Evolutionary conservation across 768 basidiomycete genomes (phyloP).

Genomic region (Phylloporus scabripes): DNA sequence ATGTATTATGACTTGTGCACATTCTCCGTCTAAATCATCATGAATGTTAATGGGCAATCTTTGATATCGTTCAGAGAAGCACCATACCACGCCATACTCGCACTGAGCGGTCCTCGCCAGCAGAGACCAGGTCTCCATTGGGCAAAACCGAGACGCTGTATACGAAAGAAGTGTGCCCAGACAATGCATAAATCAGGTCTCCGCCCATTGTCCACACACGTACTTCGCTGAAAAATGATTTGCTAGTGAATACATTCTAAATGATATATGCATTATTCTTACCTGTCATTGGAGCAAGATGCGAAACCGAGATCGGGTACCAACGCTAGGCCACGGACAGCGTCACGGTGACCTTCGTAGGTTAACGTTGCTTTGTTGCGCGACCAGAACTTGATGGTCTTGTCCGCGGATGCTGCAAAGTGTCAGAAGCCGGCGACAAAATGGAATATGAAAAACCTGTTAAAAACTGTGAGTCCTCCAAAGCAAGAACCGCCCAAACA

Average conservation of each 20-base stretch:
- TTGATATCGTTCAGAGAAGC: conserved; percentile 2
- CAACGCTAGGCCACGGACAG: conserved; percentile 79
- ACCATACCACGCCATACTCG: conserved; percentile 82
- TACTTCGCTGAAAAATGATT: conserved; percentile 58
- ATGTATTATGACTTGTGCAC: conserved; percentile 82
- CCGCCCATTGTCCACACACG: conserved; percentile 88
- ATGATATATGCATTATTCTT: conserved; percentile 9
- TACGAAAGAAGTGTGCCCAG: conserved; percentile 95
- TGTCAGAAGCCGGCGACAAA: conserved; percentile 5
- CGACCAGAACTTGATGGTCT: conserved; percentile 85
- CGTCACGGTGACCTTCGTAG: conserved; percentile 84
- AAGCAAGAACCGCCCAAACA: conserved; percentile 86
- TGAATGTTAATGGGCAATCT: conserved; percentile 1
- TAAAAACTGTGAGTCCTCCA: conserved; percentile 70
- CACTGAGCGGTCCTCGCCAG: conserved; percentile 90
- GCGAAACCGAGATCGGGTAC: conserved; percentile 89
- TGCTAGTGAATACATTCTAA: conserved; percentile 1
- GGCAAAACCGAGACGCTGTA: conserved; percentile 84
- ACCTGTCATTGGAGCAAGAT: conserved; percentile 95
- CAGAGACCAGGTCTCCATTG: conserved; percentile 77
- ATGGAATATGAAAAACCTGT: conserved; percentile 54
- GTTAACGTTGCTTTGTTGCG: conserved; percentile 69
- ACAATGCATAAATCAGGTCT: conserved; percentile 69
- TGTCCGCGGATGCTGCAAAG: conserved; percentile 82
- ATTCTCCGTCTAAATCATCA: conserved; percentile 66